A percentile compares a stretch with the other conserved stretches of the same genome.
These are phyloP conservation scores for Mycosarcoma maydis DNA, from an alignment of 1,284 basidiomycete species.

Conservation along the genomic window DNA sequence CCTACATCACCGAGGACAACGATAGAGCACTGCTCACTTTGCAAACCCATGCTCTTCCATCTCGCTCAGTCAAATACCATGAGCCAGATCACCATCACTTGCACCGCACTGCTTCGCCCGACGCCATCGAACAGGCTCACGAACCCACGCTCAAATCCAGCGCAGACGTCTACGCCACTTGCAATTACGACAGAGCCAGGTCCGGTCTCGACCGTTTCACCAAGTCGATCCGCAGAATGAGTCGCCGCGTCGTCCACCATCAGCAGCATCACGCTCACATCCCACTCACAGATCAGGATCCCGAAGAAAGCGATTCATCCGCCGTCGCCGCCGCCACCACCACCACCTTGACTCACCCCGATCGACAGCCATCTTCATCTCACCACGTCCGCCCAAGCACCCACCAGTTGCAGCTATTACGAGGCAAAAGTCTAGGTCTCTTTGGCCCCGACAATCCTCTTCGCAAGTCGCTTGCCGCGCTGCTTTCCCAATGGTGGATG, in stretches of 20 bases:
- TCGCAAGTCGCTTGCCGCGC: conserved; percentile 34
- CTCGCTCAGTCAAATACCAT: conserved; percentile 10
- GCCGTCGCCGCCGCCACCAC: conserved; percentile 16
- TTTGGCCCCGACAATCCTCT: conserved; percentile 73
- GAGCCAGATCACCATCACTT: conserved; percentile 9
- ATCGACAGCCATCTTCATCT: conserved; percentile 1
- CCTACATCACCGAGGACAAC: conserved; percentile 24
- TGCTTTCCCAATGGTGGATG: conserved; percentile 74
- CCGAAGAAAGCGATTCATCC: conserved; percentile 43
- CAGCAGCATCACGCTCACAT: conserved; percentile 59
- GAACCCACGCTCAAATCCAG: conserved; percentile 29
- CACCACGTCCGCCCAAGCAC: conserved; percentile 7
- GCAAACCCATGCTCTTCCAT: conserved; percentile 11
- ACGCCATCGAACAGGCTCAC: conserved; percentile 29
- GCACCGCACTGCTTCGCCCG: conserved; percentile 34
- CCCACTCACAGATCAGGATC: conserved; percentile 39
- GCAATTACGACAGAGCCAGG: conserved; percentile 29
- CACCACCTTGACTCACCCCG: no score
- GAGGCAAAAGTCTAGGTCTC: conserved; percentile 82
- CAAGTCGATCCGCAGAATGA: conserved; percentile 73
- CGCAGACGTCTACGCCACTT: conserved; percentile 40
- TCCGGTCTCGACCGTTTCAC: conserved; percentile 45
- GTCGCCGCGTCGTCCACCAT: conserved; percentile 81
- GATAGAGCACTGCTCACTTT: conserved; percentile 38
- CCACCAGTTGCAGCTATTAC: conserved; percentile 68